Evolutionary conservation across 2,329 filamentous ascomycete genomes (phyloP).

Genomic region (Phoma sp.): DNA sequence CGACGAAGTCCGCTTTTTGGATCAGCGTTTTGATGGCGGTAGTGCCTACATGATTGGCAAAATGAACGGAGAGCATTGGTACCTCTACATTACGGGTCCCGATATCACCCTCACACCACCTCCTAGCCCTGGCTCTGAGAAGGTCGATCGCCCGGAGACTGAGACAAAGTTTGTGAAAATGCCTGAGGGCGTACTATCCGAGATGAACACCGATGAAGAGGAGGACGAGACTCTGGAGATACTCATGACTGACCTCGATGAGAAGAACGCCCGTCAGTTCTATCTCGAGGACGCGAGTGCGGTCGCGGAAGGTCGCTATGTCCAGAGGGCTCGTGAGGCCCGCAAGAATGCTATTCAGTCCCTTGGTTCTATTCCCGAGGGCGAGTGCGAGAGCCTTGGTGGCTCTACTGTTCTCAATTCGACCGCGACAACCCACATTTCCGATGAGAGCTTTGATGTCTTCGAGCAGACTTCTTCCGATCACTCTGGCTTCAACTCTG

Average conservation of each 20-base stretch:
- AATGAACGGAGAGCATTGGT: conserved; percentile 99
- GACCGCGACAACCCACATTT: conserved; percentile 51
- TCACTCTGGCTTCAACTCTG: conserved; percentile 63
- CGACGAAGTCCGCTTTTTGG: conserved; percentile 90
- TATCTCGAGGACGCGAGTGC: conserved; percentile 83
- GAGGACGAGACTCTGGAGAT: conserved; percentile 79
- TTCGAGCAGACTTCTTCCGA: conserved; percentile 78
- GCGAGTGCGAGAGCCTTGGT: conserved; percentile 49
- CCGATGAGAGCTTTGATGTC: conserved; percentile 74
- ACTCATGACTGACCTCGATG: conserved; percentile 73
- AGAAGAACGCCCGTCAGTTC: conserved; percentile 71
- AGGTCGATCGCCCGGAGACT: conserved; percentile 54
- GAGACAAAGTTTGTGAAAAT: conserved; percentile 67
- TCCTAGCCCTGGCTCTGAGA: conserved; percentile 69
- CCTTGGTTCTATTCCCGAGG: conserved; percentile 66
- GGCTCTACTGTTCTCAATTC: conserved; percentile 48
- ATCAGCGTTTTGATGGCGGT: conserved; percentile 88
- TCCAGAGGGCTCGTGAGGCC: conserved; percentile 70
- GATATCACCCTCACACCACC: conserved; percentile 82
- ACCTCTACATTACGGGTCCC: conserved; percentile 93
- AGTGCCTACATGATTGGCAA: conserved; percentile 99
- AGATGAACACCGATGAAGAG: conserved; percentile 55
- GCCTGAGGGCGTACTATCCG: conserved; percentile 62
- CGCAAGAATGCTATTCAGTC: conserved; percentile 66
- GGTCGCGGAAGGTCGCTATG: conserved; percentile 83